These are phyloP conservation scores for Amanita rubescens DNA, from an alignment of 768 basidiomycete genomes.

Conservation along the genomic window DNA sequence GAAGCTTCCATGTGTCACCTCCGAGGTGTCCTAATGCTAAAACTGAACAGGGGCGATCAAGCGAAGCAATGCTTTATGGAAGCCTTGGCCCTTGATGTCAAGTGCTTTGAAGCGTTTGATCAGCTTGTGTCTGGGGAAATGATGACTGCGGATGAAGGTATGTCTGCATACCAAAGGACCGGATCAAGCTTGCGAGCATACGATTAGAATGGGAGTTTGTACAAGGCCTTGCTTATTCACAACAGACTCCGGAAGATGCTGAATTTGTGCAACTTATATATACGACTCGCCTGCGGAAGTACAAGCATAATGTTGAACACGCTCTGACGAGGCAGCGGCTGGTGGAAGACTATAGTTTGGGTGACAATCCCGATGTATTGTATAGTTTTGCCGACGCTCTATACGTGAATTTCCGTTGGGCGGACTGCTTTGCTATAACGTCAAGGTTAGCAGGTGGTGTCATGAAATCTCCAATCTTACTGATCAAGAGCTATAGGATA, in stretches of 20 bases:
- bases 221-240: slow-evolving; percentile 70
- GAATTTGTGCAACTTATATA: slow-evolving; percentile 92
- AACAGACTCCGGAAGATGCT: slow-evolving; percentile 83
- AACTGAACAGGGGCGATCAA: slow-evolving; percentile 82
- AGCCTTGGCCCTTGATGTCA: slow-evolving; percentile 88
- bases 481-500: slow-evolving; percentile 46
- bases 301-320: slow-evolving; percentile 79
- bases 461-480: no score
- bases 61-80: slow-evolving; percentile 97
- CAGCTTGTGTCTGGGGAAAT: slow-evolving; percentile 88
- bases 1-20: slow-evolving; percentile 97
- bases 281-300: slow-evolving; percentile 84
- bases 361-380: slow-evolving; percentile 89
- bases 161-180: slow-evolving; percentile 7
- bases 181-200: background rate
- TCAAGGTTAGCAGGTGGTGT: slow-evolving; percentile 41
- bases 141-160: slow-evolving; percentile 95
- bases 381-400: slow-evolving; percentile 87
- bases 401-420: slow-evolving; percentile 85
- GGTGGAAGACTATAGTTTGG: slow-evolving; percentile 74
- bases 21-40: slow-evolving; percentile 89
- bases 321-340: slow-evolving; percentile 71
- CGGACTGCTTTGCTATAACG: slow-evolving; percentile 89
- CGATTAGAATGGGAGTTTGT: slow-evolving; percentile 92
- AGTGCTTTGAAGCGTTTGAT: slow-evolving; percentile 94